Conservation (phyloP, 345 rosid genomes). For the Eucalyptus sp. region DNA sequence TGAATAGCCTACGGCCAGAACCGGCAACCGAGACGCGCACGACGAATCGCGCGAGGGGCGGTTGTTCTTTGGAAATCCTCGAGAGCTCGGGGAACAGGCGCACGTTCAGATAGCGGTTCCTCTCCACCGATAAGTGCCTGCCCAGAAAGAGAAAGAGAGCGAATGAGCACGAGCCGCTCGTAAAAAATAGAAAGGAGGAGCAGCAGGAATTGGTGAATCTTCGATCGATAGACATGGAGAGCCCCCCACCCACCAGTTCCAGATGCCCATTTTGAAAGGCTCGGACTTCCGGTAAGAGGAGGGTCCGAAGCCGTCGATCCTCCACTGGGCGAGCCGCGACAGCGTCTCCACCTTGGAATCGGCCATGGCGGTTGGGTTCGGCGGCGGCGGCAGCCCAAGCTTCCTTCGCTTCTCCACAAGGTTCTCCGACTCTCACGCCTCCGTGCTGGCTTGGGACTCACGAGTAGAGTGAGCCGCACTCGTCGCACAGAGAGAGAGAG, state of each 20-base stretch:
- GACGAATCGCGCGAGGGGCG: conserved; percentile 65
- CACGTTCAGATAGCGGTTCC: conserved; percentile 59
- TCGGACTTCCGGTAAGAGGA: conserved; percentile 72
- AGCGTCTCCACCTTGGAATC: conserved; percentile 86
- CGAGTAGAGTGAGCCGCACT: background rate
- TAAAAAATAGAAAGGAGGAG: background rate
- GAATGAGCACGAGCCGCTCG: background rate
- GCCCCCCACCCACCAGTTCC: conserved; percentile 68
- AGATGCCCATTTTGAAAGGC: conserved; percentile 82
- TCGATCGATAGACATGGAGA: background rate
- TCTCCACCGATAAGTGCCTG: conserved; percentile 84
- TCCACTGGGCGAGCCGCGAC: conserved; percentile 92
- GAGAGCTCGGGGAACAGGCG: conserved; percentile 80
- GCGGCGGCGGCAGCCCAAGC: background rate
- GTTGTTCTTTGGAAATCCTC: conserved; percentile 57
- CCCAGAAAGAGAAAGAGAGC: background rate
- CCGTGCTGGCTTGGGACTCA: background rate
- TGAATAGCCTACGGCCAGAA: conserved; percentile 31
- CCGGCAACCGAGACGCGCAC: conserved; percentile 59
- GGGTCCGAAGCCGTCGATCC: conserved; percentile 75
- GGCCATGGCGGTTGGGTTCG: background rate
- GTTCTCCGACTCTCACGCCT: background rate
- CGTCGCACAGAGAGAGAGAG: background rate
- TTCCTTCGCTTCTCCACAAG: background rate
- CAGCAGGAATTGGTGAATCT: background rate